Percentiles rank a stretch among this genome's conserved stretches.
These are phyloP conservation scores for Tausonia pullulans DNA, from an alignment of 1,284 basidiomycete genomes.

Conservation along the genomic window DNA sequence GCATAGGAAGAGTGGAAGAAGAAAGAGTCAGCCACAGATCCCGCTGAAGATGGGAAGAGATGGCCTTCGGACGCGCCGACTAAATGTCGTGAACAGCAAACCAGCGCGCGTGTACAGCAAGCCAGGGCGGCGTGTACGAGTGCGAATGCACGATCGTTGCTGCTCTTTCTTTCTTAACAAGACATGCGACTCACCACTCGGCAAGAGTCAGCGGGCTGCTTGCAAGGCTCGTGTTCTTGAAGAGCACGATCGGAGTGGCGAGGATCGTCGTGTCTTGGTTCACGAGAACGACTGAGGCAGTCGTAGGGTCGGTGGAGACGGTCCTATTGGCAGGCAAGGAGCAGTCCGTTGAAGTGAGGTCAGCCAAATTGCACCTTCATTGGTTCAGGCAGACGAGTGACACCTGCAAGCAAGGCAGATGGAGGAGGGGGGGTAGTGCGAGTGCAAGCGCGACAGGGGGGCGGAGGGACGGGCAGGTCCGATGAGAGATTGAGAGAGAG, in stretches of 20 bases:
- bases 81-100: not conserved
- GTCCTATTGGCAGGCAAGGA: constrained; percentile 17
- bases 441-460: not conserved
- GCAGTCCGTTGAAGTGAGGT: not conserved
- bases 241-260: not conserved
- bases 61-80: not conserved
- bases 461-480: not conserved
- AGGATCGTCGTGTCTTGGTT: constrained; percentile 37
- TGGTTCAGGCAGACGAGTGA: no score
- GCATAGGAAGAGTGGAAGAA: no score
- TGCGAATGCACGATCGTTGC: not conserved
- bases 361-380: no score
- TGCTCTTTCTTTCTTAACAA: no score
- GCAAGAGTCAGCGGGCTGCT: not conserved
- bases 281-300: constrained; percentile 55
- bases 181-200: not conserved
- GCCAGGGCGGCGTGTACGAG: not conserved
- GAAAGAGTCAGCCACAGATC: no score
- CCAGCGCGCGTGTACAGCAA: not conserved
- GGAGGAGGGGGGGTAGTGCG: not conserved
- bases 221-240: not conserved
- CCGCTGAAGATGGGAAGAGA: not conserved
- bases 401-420: not conserved
- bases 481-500: not conserved
- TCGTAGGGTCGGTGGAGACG: constrained; percentile 52